These are phyloP conservation scores for Santalum album DNA, from an alignment of 164 flowering plant genomes.

Conservation along the genomic window DNA sequence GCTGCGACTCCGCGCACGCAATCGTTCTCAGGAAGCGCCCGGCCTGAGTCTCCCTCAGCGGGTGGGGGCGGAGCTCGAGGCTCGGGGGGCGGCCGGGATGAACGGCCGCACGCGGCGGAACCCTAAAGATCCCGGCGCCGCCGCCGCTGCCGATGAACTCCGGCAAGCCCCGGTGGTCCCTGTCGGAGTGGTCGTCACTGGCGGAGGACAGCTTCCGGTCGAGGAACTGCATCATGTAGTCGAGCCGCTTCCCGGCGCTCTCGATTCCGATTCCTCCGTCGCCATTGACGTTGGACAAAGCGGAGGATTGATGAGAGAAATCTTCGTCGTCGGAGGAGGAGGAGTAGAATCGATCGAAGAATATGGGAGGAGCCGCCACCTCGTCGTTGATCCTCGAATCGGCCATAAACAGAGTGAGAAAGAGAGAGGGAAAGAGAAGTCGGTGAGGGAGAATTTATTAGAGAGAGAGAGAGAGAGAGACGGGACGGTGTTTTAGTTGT, in stretches of 20 bases:
- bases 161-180: conserved; percentile 17
- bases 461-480: no score
- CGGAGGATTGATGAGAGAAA: not conserved
- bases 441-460: no score
- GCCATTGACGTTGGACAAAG: not conserved
- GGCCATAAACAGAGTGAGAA: no score
- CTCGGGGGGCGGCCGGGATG: conserved; percentile 49
- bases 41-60: conserved; percentile 48
- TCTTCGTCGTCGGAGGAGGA: conserved; percentile 25
- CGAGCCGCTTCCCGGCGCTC: conserved; percentile 31
- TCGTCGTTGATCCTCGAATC: no score
- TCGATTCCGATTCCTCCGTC: conserved; percentile 12
- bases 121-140: conserved; percentile 35
- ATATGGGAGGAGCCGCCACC: conserved; percentile 6
- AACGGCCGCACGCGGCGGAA: conserved; percentile 42
- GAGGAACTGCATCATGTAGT: conserved; percentile 50
- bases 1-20: conserved; percentile 21
- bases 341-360: conserved; percentile 25
- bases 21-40: conserved; percentile 36
- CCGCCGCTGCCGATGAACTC: conserved; percentile 46
- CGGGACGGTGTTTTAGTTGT: no score
- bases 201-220: conserved; percentile 40
- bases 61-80: conserved; percentile 58
- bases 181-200: not conserved
- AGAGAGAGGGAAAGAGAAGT: no score